Conservation (phyloP, 331 rosid genomes). For the Pyracantha coccinea region DNA sequence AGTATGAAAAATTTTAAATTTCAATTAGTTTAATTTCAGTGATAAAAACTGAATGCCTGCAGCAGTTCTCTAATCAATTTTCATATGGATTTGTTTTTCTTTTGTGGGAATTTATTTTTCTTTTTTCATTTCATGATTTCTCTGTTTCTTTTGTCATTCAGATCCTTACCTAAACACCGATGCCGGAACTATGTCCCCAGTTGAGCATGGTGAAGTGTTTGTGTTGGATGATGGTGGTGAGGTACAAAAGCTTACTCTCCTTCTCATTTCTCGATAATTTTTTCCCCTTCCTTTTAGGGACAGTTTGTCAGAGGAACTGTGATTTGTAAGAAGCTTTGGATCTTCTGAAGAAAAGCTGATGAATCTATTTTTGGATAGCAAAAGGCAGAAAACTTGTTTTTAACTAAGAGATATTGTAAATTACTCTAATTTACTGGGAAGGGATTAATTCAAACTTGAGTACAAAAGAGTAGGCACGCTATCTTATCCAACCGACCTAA, state of each 20-base stretch:
- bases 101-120: not conserved
- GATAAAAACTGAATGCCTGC: constrained; percentile 1
- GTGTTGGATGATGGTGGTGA: constrained; percentile 98
- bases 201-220: constrained; percentile 94
- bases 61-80: not conserved
- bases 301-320: not conserved
- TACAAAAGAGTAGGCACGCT: not conserved
- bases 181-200: constrained; percentile 98
- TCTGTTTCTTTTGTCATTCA: constrained; percentile 18
- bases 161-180: constrained; percentile 98
- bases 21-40: not conserved
- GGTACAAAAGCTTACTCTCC: constrained; percentile 36
- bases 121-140: not conserved
- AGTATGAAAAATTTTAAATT: not conserved
- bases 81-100: not conserved
- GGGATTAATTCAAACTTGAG: not conserved
- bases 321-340: not conserved
- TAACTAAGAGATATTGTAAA: not conserved
- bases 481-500: too few species aligned
- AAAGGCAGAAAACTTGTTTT: not conserved
- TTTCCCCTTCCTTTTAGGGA: not conserved
- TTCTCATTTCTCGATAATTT: not conserved
- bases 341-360: not conserved
- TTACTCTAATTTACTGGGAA: too few species aligned
- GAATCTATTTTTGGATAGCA: not conserved